These are phyloP conservation scores for Aphanoascus verrucosus DNA, from an alignment of 2,329 filamentous ascomycete genomes.

Conservation along the genomic window DNA sequence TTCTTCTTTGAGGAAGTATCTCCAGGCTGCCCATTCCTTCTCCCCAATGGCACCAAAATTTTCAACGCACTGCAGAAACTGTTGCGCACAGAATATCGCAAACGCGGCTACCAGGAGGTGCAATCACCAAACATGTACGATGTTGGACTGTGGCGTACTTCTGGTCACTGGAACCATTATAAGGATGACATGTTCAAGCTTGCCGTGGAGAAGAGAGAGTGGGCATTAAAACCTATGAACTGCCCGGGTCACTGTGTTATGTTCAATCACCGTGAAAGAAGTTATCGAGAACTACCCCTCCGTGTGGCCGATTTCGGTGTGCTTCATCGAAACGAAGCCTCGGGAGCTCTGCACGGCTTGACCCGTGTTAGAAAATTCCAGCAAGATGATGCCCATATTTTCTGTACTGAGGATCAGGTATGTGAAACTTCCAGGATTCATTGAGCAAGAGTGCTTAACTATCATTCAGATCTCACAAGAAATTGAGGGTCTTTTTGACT, in stretches of 20 bases:
- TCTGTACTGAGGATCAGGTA: constrained; percentile 72
- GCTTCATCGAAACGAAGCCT: constrained; percentile 89
- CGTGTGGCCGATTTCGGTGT: constrained; percentile 93
- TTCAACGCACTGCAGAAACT: constrained; percentile 80
- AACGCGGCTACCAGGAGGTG: constrained; percentile 88
- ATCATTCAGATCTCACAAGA: constrained; percentile 50
- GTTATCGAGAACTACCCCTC: constrained; percentile 81
- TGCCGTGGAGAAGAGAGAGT: constrained; percentile 66
- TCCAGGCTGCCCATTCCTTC: constrained; percentile 85
- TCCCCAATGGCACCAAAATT: constrained; percentile 85
- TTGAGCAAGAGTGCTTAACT: constrained; percentile 7
- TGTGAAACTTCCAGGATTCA: neutral
- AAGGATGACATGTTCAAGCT: constrained; percentile 95
- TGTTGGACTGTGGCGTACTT: constrained; percentile 81
- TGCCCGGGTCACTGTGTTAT: constrained; percentile 90
- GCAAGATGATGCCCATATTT: constrained; percentile 94
- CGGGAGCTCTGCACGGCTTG: constrained; percentile 78
- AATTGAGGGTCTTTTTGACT: constrained; percentile 77
- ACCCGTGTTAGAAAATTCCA: constrained; percentile 90
- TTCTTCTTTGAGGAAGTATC: constrained; percentile 94
- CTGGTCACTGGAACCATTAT: constrained; percentile 89
- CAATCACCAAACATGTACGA: constrained; percentile 97
- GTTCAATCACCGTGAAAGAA: constrained; percentile 71
- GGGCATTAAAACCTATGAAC: constrained; percentile 94
- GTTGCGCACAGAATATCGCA: constrained; percentile 79